Evolutionary conservation across 2,329 filamentous ascomycete species (phyloP).

Genomic region (Alternaria angustiovoidea): DNA sequence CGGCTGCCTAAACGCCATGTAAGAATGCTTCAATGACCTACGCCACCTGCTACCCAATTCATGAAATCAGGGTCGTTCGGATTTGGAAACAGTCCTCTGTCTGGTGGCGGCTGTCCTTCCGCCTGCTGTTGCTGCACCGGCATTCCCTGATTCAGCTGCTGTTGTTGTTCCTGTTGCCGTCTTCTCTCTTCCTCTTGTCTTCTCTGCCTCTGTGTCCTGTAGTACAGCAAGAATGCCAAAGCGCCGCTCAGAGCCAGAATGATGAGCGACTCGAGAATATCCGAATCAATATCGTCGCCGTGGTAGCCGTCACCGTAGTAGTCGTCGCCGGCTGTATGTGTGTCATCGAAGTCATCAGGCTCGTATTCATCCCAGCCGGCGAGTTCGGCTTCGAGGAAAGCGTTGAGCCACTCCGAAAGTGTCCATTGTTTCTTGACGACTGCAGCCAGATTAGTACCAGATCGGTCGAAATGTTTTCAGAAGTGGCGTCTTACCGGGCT

Average conservation of each 20-base stretch:
- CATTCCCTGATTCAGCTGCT: constrained; percentile 38
- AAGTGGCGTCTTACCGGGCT: constrained; percentile 69
- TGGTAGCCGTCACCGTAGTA: constrained; percentile 65
- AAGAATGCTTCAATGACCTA: constrained; percentile 62
- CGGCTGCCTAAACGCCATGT: neutral
- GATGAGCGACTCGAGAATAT: constrained; percentile 82
- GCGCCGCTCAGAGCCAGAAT: constrained; percentile 80
- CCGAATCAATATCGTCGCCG: constrained; percentile 71
- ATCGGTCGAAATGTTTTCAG: neutral
- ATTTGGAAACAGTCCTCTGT: constrained; percentile 69
- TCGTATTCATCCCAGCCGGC: constrained; percentile 66
- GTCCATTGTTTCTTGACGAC: constrained; percentile 77
- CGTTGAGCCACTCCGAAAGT: constrained; percentile 83
- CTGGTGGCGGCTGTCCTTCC: constrained; percentile 43
- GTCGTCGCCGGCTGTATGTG: constrained; percentile 54
- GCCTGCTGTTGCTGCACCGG: constrained; percentile 35
- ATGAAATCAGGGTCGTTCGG: constrained; percentile 72
- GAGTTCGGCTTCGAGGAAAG: constrained; percentile 74
- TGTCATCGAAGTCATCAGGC: constrained; percentile 56
- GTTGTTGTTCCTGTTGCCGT: constrained; percentile 39
- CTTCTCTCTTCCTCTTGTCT: constrained; percentile 54
- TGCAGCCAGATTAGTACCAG: constrained; percentile 44
- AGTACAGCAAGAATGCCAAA: constrained; percentile 81
- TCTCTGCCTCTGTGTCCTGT: constrained; percentile 70
- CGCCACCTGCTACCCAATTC: constrained; percentile 72